Conservation (phyloP, 163 green algal species). For the Chloromonas sp. region DNA sequence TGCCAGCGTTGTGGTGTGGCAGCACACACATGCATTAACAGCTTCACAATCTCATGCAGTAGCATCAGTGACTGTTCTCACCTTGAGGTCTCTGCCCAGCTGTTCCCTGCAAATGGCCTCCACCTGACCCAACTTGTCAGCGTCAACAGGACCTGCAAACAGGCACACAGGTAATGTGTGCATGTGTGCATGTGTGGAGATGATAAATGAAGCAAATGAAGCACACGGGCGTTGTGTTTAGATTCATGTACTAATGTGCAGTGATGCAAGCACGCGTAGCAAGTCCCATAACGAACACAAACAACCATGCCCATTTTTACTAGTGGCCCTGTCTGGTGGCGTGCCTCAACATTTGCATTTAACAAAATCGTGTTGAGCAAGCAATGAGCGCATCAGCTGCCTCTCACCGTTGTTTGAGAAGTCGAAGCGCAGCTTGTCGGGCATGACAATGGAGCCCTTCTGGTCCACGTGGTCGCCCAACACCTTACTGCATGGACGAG, state of each 20-base stretch:
- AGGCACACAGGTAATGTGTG: background rate
- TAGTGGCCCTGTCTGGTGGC: no score
- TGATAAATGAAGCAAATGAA: no score
- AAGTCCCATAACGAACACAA: no score
- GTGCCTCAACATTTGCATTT: no score
- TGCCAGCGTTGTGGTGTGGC: no score
- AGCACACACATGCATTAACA: no score
- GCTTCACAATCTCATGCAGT: no score
- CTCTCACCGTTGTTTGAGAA: slow-evolving; percentile 80
- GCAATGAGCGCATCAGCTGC: background rate
- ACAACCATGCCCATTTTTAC: no score
- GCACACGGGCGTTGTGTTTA: no score
- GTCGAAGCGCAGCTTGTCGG: slow-evolving; percentile 94
- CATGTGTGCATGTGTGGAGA: background rate
- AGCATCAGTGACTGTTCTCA: background rate
- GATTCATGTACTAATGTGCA: background rate
- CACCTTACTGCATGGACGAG: slow-evolving; percentile 31
- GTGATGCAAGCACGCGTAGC: no score
- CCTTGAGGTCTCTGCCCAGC: slow-evolving; percentile 16
- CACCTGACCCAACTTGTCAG: slow-evolving; percentile 37
- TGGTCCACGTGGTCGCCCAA: slow-evolving; percentile 93
- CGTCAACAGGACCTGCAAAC: slow-evolving; percentile 20
- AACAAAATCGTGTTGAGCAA: background rate
- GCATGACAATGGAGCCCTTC: slow-evolving; percentile 92
- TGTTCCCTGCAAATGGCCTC: slow-evolving; percentile 75